Percentiles rank a stretch among this genome's conserved stretches.
phyloP scores from a whole-genome alignment of 2,329 filamentous ascomycete species.

The Lachnellula occidentalis region DNA sequence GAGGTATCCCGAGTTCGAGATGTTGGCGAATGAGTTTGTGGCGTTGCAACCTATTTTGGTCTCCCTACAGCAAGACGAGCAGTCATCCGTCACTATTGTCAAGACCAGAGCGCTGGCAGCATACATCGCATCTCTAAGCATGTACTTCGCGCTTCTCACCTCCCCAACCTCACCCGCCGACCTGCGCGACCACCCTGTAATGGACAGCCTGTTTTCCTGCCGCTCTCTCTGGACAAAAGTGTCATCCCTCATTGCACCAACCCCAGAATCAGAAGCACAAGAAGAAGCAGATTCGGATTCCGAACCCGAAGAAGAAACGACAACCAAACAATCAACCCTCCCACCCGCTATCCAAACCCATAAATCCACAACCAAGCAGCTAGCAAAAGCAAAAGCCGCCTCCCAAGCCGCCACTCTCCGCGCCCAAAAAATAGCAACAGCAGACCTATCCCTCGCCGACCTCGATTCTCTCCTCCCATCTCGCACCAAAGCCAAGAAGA shows the following conservation, averaged over 20 bases:
- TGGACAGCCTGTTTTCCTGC: slow-evolving; percentile 76
- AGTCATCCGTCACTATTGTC: slow-evolving; percentile 38
- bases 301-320: slow-evolving; percentile 10
- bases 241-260: slow-evolving; percentile 50
- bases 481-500: slow-evolving; percentile 15
- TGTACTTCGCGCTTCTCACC: slow-evolving; percentile 93
- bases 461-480: slow-evolving; percentile 11
- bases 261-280: slow-evolving; percentile 31
- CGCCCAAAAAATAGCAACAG: slow-evolving; percentile 32
- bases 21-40: slow-evolving; percentile 65
- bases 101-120: slow-evolving; percentile 78
- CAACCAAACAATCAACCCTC: neutral
- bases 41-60: slow-evolving; percentile 51
- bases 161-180: slow-evolving; percentile 74
- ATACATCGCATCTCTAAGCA: slow-evolving; percentile 79
- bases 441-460: slow-evolving; percentile 29
- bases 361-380: slow-evolving; percentile 29
- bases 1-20: slow-evolving; percentile 89
- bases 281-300: slow-evolving; percentile 29
- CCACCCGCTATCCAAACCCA: slow-evolving; percentile 31
- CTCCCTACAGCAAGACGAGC: slow-evolving; percentile 46
- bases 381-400: slow-evolving; percentile 31
- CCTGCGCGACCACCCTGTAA: slow-evolving; percentile 83
- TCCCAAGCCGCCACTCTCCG: slow-evolving; percentile 31
- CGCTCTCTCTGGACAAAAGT: slow-evolving; percentile 75